A percentile compares a stretch with the other conserved stretches of the same genome.
Evolutionary conservation across 805 yeast genomes (phyloP).

Genomic region (Cyberlindnera mississippiensis): DNA sequence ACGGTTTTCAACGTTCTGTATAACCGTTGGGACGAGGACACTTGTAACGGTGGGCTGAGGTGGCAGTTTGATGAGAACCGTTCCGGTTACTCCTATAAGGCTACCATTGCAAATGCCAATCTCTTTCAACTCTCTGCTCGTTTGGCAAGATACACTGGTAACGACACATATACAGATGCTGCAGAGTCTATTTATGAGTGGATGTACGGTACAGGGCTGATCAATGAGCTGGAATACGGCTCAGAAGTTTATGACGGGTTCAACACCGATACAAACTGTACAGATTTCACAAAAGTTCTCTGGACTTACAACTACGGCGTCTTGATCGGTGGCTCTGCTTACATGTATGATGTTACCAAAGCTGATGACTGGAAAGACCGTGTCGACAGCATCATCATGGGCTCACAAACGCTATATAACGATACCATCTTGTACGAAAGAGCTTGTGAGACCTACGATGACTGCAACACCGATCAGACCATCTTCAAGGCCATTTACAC

Average conservation of each 20-base stretch:
- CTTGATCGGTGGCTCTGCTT: conserved; percentile 70
- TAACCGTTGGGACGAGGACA: conserved; percentile 51
- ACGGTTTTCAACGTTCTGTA: conserved; percentile 56
- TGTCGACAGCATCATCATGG: conserved; percentile 17
- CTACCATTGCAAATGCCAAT: conserved; percentile 62
- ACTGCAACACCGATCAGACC: conserved; percentile 82
- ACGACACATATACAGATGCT: conserved; percentile 45
- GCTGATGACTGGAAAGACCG: conserved; percentile 52
- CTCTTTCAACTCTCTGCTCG: conserved; percentile 61
- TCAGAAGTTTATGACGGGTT: conserved; percentile 71
- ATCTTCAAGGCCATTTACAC: conserved; percentile 83
- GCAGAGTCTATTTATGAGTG: conserved; percentile 57
- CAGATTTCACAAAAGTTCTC: conserved; percentile 48
- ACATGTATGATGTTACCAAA: conserved; percentile 61
- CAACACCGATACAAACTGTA: conserved; percentile 54
- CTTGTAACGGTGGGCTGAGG: conserved; percentile 62
- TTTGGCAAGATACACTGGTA: conserved; percentile 53
- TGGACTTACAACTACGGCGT: conserved; percentile 89
- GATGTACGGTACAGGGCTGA: conserved; percentile 46
- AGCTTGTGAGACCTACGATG: conserved; percentile 65
- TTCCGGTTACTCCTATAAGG: conserved; percentile 62
- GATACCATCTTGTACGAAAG: conserved; percentile 68
- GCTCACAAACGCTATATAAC: conserved; percentile 34
- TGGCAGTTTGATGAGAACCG: conserved; percentile 58
- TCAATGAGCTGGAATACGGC: conserved; percentile 33